Base-by-base conservation (phyloP, 495 filamentous ascomycete species). In the Acidomyces sp. region DNA sequence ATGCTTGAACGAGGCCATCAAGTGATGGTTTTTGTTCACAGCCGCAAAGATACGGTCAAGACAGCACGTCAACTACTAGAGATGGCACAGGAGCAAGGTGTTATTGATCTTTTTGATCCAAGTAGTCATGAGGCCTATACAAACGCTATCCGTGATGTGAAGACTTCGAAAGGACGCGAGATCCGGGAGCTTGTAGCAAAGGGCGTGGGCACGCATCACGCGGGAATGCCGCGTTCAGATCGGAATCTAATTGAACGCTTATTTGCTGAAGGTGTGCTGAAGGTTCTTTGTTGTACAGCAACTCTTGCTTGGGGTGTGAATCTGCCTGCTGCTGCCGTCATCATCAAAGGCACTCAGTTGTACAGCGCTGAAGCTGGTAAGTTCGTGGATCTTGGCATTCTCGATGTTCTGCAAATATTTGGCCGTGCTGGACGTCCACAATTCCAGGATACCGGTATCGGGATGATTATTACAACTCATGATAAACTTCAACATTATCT, bases 221-320 rank as follows among this genome's bases (percentile, higher is more conserved):
- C 90, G 21, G 90, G 92, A 22, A 86, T 99, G 81, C 75, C 82
- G 26, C 71, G 90, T 31, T 81, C 86, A 5, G 90, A 99, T 60
- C 70, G 90, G 45, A 99, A 96, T 45, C 66, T 94, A 20, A 82
- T 93, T 66, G 90, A 99, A 58, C 74, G 78, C 11, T 67, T 96
- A 45, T 99, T 96, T 54, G 75, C 69, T 0, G 75, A 90, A 51
- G 90, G 90, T 3, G 72, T 92, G 9, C 74, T 95, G 53, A 93
- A 88, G 57, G 85, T 99, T 0, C 77, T 99, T 6, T 96, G 90
- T 66, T 96, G 92, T 76, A 99, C 90, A 11, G 90, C 90, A 9
- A 99, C 90, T 0, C 68, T 99, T 30, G 90, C 90, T 7, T 99
- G 90, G 90, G 90, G 90, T 74, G 88, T 99, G 49, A 99, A 99